Conservation (phyloP, 805 yeast genomes). For the Debaryomyces castellii region DNA sequence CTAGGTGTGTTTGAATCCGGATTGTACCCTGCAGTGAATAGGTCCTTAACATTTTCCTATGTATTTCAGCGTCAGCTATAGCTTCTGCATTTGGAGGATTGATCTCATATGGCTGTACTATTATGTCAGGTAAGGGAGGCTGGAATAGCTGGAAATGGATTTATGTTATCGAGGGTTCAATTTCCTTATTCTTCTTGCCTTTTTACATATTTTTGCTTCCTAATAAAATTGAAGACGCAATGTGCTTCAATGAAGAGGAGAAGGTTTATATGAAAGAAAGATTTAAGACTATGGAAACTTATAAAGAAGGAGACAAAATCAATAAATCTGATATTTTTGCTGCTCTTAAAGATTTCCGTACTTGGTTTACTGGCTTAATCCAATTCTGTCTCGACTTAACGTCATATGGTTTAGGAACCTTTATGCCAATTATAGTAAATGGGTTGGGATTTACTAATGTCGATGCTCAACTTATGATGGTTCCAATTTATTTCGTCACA, state of each 20-base stretch:
- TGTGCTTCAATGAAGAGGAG: conserved; percentile 39
- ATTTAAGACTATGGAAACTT: conserved; percentile 31
- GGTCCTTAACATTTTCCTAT: conserved; percentile 25
- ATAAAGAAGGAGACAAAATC: conserved; percentile 29
- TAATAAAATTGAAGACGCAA: conserved; percentile 38
- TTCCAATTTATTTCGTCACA: conserved; percentile 38
- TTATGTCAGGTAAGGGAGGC: background rate
- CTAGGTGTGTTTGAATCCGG: conserved; percentile 55
- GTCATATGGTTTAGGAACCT: conserved; percentile 43
- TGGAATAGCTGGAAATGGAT: conserved; percentile 39
- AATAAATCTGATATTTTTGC: conserved; percentile 16
- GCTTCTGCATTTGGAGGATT: conserved; percentile 61
- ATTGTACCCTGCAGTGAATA: conserved; percentile 48
- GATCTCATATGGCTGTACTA: conserved; percentile 14
- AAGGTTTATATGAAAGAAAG: conserved; percentile 33
- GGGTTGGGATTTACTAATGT: conserved; percentile 26
- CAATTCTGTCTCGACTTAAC: conserved; percentile 46
- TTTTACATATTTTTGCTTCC: conserved; percentile 37
- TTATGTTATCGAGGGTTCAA: conserved; percentile 32
- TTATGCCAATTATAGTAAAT: conserved; percentile 39
- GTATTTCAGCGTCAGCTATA: conserved; percentile 53
- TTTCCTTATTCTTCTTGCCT: conserved; percentile 39
- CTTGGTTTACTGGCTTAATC: conserved; percentile 31
- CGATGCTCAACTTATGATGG: conserved; percentile 39
- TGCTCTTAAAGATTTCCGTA: conserved; percentile 32